phyloP scores from a whole-genome alignment of 1,284 basidiomycete species.

The Ustilago curta region DNA sequence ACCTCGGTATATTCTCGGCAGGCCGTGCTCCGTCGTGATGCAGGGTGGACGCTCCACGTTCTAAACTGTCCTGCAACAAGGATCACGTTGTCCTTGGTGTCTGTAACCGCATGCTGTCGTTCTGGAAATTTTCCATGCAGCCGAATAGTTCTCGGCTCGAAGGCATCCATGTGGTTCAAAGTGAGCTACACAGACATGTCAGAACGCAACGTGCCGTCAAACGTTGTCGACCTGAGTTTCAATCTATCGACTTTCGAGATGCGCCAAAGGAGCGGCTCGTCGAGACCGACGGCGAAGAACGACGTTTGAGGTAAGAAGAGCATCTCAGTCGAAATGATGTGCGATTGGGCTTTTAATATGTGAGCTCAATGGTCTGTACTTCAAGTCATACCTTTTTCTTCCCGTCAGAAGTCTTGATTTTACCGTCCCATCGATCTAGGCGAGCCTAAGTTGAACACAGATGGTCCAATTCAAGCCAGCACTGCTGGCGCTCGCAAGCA shows the following conservation, averaged over 20 bases:
- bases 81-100: background rate
- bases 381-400: too few species aligned
- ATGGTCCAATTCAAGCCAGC: constrained; percentile 22
- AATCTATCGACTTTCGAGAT: background rate
- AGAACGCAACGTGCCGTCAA: background rate
- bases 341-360: too few species aligned
- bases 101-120: background rate
- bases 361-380: too few species aligned
- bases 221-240: background rate
- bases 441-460: background rate
- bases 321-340: too few species aligned
- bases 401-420: too few species aligned
- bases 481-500: constrained; percentile 17
- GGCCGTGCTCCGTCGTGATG: background rate
- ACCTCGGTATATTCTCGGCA: background rate
- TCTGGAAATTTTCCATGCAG: constrained; percentile 2
- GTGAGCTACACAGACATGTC: background rate
- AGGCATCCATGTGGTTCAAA: background rate
- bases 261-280: background rate
- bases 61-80: background rate
- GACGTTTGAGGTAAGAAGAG: too few species aligned
- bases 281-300: background rate
- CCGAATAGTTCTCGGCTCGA: background rate
- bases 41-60: background rate
- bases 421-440: too few species aligned